A percentile compares a stretch with the other conserved stretches of the same genome.
Conservation (phyloP, 169 alveolate species). For the Plasmodium vivax region DNA sequence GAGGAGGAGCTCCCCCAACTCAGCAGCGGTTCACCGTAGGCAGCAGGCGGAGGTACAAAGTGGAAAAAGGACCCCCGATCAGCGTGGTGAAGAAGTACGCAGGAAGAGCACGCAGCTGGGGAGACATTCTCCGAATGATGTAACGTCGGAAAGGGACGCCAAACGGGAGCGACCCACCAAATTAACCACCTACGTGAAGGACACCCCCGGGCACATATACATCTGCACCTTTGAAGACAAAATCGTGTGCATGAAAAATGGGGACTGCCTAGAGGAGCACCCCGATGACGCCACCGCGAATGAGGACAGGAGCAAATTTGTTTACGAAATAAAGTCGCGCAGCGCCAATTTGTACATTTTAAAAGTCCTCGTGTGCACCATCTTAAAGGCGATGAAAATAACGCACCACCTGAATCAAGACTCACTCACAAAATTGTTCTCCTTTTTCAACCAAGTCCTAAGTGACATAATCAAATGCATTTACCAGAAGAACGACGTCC, state of each 20-base stretch:
- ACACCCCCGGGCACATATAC: not conserved
- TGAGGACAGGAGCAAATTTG: not conserved
- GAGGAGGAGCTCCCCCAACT: not conserved
- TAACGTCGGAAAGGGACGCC: not conserved
- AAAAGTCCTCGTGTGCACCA: slow-evolving; percentile 17
- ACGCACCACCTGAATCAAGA: slow-evolving; percentile 22
- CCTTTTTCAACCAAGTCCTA: slow-evolving; percentile 13
- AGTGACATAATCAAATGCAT: slow-evolving; percentile 21
- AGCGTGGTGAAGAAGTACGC: not conserved
- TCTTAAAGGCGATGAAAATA: slow-evolving; percentile 43
- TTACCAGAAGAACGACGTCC: slow-evolving; percentile 21
- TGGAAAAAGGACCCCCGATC: not conserved
- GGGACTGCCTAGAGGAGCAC: not conserved
- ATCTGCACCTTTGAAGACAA: slow-evolving; percentile 20
- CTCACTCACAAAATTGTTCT: not conserved
- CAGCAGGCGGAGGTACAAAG: not conserved
- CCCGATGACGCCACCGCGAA: not conserved
- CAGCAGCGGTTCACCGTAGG: not conserved
- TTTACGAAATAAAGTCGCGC: not conserved
- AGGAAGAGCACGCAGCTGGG: not conserved
- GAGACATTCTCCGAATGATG: not conserved
- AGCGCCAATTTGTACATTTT: slow-evolving; percentile 27
- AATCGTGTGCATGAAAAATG: slow-evolving; percentile 10
- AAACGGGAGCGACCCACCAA: not conserved
- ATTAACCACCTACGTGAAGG: not conserved